These are phyloP conservation scores for Phaeomoniella chlamydospora DNA, from an alignment of 2,329 filamentous ascomycete species.

Conservation along the genomic window DNA sequence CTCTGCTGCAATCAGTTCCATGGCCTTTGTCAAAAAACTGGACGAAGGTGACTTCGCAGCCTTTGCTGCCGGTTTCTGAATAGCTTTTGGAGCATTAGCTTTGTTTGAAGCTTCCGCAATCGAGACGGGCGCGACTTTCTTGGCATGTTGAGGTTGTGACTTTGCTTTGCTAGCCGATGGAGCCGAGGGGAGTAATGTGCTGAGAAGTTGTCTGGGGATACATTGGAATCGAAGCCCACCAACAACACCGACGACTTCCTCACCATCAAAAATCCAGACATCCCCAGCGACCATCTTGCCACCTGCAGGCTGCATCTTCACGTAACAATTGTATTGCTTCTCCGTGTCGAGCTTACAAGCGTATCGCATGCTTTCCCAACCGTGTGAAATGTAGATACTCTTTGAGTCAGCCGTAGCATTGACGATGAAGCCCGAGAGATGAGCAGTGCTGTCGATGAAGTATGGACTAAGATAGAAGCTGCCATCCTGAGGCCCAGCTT, in stretches of 20 bases:
- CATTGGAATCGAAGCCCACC: conserved; percentile 33
- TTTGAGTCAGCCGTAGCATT: conserved; percentile 37
- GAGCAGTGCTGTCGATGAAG: conserved; percentile 22
- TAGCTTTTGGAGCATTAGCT: conserved; percentile 11
- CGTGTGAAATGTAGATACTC: conserved; percentile 46
- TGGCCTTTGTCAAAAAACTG: conserved; percentile 19
- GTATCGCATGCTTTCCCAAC: conserved; percentile 46
- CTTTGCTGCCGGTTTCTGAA: conserved; percentile 14
- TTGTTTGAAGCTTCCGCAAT: conserved; percentile 14
- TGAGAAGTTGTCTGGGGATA: conserved; percentile 23
- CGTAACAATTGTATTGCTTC: conserved; percentile 44
- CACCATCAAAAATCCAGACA: conserved; percentile 42
- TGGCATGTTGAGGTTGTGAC: conserved; percentile 3
- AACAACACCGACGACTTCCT: conserved; percentile 40
- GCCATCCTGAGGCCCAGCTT: conserved; percentile 13
- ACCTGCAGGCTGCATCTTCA: conserved; percentile 40
- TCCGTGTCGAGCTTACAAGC: conserved; percentile 35
- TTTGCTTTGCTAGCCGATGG: conserved; percentile 4
- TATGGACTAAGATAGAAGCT: conserved; percentile 21
- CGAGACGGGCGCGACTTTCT: conserved; percentile 1
- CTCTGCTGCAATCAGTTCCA: conserved; percentile 25
- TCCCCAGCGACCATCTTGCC: conserved; percentile 43
- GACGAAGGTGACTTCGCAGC: conserved; percentile 14
- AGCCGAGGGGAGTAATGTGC: conserved; percentile 23
- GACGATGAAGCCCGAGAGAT: conserved; percentile 20